Evolutionary conservation across 2,329 filamentous ascomycete genomes (phyloP), one percentile per base, ranked within the genome.

Genomic region (Calonectria hongkongensis): DNA sequence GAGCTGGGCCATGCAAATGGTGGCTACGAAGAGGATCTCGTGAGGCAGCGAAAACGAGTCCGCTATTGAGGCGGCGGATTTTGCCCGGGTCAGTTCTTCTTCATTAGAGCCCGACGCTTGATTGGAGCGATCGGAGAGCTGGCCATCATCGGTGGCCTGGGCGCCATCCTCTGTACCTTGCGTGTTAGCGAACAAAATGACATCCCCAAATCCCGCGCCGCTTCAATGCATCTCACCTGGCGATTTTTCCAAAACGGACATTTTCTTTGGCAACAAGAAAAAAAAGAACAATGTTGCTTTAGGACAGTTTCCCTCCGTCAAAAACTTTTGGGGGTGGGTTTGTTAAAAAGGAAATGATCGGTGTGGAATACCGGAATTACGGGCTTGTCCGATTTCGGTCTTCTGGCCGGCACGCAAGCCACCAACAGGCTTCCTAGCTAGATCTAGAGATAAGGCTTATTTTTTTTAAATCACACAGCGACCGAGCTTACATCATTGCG

Each of bases 1-100:
- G 66, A 79, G 78, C 41, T 79, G 77, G 1, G 74, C 77, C 77
- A 75, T 79, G 30, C 77, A 79, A 0, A 79, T 79, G 7, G 71
- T 72, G 0, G 74, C 51, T 10, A 79, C 67, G 25, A 79, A 79
- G 12, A 78, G 30, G 0, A 79, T 73, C 8, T 79, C 77, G 2
- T 30, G 77, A 0, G n/a, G 33, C 0, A 77, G 33, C 0, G 77
- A 79, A 18, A 79, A 78, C 0, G 77, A 73, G 10, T 79, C 77
- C 1, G 77, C 77, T 51, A 79, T 76, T 6, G 77, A 79, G 2
- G 67, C 66, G 25, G n/a, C 62, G 2, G 77, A 77, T 56, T 79
- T 78, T 68, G 70, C 72, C 10, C 76, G 75, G 4, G 73, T 28
- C 39, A 79, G 18, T 5, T 67, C 69, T 21, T 69, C 66, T 10